Evolutionary conservation across 1,284 basidiomycete genomes (phyloP).

Genomic region (Wallemia mellicola): DNA sequence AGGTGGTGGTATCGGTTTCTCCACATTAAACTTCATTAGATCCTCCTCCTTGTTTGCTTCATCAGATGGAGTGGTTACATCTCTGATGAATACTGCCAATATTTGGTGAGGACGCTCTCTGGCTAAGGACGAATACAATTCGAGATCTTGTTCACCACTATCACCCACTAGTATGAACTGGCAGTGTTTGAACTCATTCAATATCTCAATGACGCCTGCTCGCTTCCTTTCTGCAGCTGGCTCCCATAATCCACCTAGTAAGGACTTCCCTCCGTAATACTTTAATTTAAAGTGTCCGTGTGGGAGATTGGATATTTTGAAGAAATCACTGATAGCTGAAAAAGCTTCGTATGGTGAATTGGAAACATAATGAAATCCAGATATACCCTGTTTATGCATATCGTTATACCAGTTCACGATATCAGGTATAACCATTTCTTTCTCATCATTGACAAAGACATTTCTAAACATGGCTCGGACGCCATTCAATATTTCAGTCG

Average conservation of each 20-base stretch:
- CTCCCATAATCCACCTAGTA: constrained; percentile 43
- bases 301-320: constrained; percentile 34
- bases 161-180: constrained; percentile 61
- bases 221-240: constrained; percentile 46
- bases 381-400: constrained; percentile 1
- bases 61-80: constrained; percentile 23
- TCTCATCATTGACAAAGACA: constrained; percentile 1
- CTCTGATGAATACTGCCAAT: constrained; percentile 42
- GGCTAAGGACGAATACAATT: constrained; percentile 44
- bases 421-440: constrained; percentile 1
- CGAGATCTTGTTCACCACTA: constrained; percentile 61
- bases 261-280: constrained; percentile 47
- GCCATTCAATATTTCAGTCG: constrained; percentile 29
- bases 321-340: constrained; percentile 45
- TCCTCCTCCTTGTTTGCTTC: background rate
- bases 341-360: constrained; percentile 70
- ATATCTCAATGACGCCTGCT: constrained; percentile 37
- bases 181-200: constrained; percentile 42
- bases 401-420: background rate
- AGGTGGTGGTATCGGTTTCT: background rate
- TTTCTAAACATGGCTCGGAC: constrained; percentile 1
- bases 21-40: background rate
- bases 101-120: constrained; percentile 30
- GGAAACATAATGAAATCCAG: constrained; percentile 24
- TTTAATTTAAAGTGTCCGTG: constrained; percentile 28